Conservation (phyloP, 331 rosid genomes). For the Acacia pycnantha region DNA sequence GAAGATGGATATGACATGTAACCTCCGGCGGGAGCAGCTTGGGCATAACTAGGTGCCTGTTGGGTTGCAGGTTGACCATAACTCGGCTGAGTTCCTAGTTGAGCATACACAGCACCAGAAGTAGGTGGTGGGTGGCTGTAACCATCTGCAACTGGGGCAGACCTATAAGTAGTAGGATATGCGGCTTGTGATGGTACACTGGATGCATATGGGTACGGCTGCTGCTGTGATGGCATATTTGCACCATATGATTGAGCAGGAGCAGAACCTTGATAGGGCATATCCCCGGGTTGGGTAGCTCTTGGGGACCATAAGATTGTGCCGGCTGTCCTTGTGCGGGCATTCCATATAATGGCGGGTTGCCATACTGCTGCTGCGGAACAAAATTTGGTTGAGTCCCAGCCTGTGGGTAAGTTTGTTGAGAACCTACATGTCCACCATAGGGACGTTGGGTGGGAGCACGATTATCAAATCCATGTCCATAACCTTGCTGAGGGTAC, state of each 20-base stretch:
- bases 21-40: slow-evolving; percentile 53
- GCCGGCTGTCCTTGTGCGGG: slow-evolving; percentile 79
- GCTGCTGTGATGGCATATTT: slow-evolving; percentile 58
- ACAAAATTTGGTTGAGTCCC: slow-evolving; percentile 65
- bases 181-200: slow-evolving; percentile 59
- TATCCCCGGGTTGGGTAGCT: slow-evolving; percentile 75
- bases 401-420: slow-evolving; percentile 66
- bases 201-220: slow-evolving; percentile 71
- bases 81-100: slow-evolving; percentile 65
- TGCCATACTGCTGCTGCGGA: slow-evolving; percentile 75
- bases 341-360: slow-evolving; percentile 69
- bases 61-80: slow-evolving; percentile 71
- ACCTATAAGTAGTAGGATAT: slow-evolving; percentile 68
- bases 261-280: slow-evolving; percentile 68
- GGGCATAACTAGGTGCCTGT: slow-evolving; percentile 60
- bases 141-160: slow-evolving; percentile 70
- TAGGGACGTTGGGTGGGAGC: slow-evolving; percentile 70
- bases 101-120: slow-evolving; percentile 60
- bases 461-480: slow-evolving; percentile 75
- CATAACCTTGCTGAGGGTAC: slow-evolving; percentile 74
- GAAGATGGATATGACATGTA: slow-evolving; percentile 73
- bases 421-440: slow-evolving; percentile 68
- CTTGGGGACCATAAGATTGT: slow-evolving; percentile 86
- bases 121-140: slow-evolving; percentile 68
- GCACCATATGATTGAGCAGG: slow-evolving; percentile 69